Evolutionary conservation across 176 grass and related monocot genomes (phyloP).

Genomic region (Triticum monococcum): DNA sequence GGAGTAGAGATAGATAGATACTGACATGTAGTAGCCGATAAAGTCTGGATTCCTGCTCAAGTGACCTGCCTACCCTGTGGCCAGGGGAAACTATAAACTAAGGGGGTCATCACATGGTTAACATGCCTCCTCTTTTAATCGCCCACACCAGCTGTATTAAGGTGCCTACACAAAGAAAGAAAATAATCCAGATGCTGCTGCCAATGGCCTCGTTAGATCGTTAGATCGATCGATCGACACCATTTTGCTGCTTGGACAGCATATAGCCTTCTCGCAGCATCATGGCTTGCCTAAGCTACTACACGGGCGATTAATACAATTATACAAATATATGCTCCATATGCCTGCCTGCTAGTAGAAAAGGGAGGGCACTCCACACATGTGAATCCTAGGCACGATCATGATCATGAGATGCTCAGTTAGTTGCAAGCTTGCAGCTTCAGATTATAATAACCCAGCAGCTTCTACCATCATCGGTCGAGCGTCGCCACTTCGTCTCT

Average conservation of each 20-base stretch:
- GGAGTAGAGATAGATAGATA: not conserved
- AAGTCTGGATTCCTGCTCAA: conserved; percentile 41
- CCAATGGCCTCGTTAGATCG: not conserved
- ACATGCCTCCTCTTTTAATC: not conserved
- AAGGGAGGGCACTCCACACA: not conserved
- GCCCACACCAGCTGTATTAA: not conserved
- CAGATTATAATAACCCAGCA: not conserved
- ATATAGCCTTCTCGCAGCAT: too few species aligned
- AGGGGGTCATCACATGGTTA: not conserved
- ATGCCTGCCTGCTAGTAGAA: not conserved
- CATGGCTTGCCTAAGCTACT: too few species aligned
- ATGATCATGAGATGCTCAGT: not conserved
- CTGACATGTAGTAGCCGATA: conserved; percentile 19
- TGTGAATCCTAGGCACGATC: conserved; percentile 25
- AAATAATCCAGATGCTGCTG: not conserved
- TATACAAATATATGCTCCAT: not conserved
- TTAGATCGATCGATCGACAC: too few species aligned
- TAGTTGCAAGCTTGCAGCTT: not conserved
- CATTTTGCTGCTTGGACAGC: too few species aligned
- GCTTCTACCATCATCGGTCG: not conserved
- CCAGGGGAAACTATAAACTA: not conserved
- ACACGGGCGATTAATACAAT: not conserved
- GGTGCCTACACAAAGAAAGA: not conserved
- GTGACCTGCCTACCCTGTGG: not conserved
- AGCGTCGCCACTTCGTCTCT: not conserved